A percentile compares a stretch with the other conserved stretches of the same genome.
These are phyloP conservation scores for Sugiyamaella pinicola DNA, from an alignment of 1,139 yeast genomes.

Conservation along the genomic window DNA sequence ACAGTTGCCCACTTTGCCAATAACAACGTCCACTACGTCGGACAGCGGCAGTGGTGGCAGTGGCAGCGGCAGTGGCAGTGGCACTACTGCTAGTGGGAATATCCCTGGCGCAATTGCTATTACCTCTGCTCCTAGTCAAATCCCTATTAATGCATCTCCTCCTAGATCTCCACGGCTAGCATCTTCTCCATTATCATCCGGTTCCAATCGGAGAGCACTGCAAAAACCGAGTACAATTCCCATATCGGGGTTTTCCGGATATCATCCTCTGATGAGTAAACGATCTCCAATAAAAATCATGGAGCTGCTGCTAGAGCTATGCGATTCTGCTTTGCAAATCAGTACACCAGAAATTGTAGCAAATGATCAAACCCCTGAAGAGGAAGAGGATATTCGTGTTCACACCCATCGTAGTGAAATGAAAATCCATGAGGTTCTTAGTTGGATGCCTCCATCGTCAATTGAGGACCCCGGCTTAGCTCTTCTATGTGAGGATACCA, in stretches of 20 bases:
- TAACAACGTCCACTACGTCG: constrained; percentile 8
- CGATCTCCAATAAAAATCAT: constrained; percentile 70
- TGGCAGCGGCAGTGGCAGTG: background rate
- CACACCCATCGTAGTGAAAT: constrained; percentile 70
- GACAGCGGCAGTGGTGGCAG: background rate
- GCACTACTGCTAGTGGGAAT: background rate
- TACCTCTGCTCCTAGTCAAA: background rate
- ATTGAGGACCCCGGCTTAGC: constrained; percentile 64
- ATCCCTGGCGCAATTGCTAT: constrained; percentile 7
- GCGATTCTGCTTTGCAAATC: constrained; percentile 74
- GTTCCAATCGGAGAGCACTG: constrained; percentile 22
- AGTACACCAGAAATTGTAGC: constrained; percentile 52
- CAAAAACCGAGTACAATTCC: constrained; percentile 14
- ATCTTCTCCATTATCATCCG: constrained; percentile 23
- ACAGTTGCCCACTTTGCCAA: constrained; percentile 40
- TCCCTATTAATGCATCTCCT: constrained; percentile 26
- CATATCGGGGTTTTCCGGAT: constrained; percentile 19
- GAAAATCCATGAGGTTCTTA: constrained; percentile 59
- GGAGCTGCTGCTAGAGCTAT: constrained; percentile 63
- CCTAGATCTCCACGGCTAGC: constrained; percentile 30
- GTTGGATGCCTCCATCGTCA: constrained; percentile 58
- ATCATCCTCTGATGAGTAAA: constrained; percentile 30
- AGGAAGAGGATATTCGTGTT: constrained; percentile 31
- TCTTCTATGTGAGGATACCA: constrained; percentile 69
- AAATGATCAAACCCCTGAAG: constrained; percentile 22